These are phyloP conservation scores for Schizosaccharomyces lindneri DNA, from an alignment of 805 yeast species.

Conservation along the genomic window DNA sequence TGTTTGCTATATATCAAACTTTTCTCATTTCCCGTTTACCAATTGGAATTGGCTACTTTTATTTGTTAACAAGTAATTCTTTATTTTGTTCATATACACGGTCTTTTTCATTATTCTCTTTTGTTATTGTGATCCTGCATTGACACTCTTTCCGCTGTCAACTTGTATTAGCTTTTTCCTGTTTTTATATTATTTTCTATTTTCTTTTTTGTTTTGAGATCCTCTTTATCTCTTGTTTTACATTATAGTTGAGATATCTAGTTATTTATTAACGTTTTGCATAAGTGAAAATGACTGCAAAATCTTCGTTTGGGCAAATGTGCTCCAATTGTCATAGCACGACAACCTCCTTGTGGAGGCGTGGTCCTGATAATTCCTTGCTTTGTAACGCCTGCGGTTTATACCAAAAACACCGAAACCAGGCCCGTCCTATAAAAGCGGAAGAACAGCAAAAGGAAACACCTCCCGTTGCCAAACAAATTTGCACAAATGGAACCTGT, in stretches of 20 bases:
- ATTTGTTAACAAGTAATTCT: neutral
- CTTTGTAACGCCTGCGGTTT: slow-evolving; percentile 93
- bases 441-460: slow-evolving; percentile 2
- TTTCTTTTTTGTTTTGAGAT: no score
- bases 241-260: no score
- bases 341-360: slow-evolving; percentile 84
- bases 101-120: no score
- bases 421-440: slow-evolving; percentile 35
- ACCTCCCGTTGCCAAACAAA: neutral
- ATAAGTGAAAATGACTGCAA: neutral
- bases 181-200: no score
- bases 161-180: no score
- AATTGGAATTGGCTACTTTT: neutral
- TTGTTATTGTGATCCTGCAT: no score
- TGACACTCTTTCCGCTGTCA: no score
- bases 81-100: neutral
- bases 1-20: neutral
- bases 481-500: slow-evolving; percentile 26
- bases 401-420: slow-evolving; percentile 33
- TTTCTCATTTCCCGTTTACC: neutral
- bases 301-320: neutral
- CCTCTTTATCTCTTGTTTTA: no score
- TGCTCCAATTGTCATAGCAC: slow-evolving; percentile 55
- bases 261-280: neutral
- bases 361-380: slow-evolving; percentile 77